Evolutionary conservation across 2,329 filamentous ascomycete genomes (phyloP).

Genomic region (Talaromyces rugulosus): DNA sequence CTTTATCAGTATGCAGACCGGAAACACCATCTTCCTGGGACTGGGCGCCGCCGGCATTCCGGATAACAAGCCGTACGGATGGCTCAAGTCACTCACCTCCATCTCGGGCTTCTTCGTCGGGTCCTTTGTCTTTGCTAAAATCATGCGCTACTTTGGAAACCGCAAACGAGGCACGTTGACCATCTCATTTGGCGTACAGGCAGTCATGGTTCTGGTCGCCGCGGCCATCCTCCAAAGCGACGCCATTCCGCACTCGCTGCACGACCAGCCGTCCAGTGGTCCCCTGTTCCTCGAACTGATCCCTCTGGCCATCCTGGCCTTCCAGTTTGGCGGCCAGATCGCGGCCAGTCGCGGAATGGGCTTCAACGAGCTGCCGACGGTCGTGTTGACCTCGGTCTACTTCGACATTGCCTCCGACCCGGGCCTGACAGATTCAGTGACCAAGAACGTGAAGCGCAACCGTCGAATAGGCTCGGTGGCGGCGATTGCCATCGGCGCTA

Average conservation of each 20-base stretch:
- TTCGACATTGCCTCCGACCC: conserved; percentile 43
- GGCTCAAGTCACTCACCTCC: conserved; percentile 42
- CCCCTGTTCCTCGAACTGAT: conserved; percentile 37
- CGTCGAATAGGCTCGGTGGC: conserved; percentile 35
- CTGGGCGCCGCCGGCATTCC: conserved; percentile 41
- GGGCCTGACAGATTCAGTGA: conserved; percentile 28
- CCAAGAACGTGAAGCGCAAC: conserved; percentile 36
- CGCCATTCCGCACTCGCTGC: conserved; percentile 31
- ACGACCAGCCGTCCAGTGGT: conserved; percentile 20
- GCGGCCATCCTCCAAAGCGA: conserved; percentile 36
- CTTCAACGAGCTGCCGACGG: conserved; percentile 43
- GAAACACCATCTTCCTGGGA: conserved; percentile 46
- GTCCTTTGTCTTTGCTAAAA: conserved; percentile 35
- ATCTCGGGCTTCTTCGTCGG: conserved; percentile 41
- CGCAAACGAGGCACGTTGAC: conserved; percentile 34
- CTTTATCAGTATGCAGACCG: conserved; percentile 47
- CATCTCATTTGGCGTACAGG: conserved; percentile 39
- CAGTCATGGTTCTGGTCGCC: conserved; percentile 35
- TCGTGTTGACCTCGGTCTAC: conserved; percentile 44
- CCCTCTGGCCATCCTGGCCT: conserved; percentile 40
- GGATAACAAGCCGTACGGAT: conserved; percentile 35
- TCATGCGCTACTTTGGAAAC: conserved; percentile 33
- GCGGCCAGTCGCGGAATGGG: conserved; percentile 38
- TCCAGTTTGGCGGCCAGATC: conserved; percentile 43
- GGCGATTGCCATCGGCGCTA: conserved; percentile 35